Evolutionary conservation across 2,329 filamentous ascomycete genomes (phyloP).

Genomic region (Diplodia corticola): DNA sequence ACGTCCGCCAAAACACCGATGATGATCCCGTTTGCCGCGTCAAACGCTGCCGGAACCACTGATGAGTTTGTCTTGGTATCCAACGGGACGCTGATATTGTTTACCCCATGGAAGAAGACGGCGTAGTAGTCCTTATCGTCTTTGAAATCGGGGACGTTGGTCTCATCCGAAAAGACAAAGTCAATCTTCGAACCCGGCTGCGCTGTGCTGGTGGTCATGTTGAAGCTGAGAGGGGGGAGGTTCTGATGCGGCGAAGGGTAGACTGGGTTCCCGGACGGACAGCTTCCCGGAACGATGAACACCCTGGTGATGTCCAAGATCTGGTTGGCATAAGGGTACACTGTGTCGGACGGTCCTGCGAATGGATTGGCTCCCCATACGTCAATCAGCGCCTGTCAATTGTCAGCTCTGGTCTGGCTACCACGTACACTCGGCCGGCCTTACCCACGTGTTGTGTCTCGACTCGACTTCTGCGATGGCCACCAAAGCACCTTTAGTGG

Average conservation of each 20-base stretch:
- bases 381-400: slow-evolving; percentile 43
- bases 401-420: neutral
- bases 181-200: slow-evolving; percentile 36
- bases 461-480: neutral
- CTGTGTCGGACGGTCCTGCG: slow-evolving; percentile 44
- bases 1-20: slow-evolving; percentile 41
- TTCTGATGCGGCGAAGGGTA: slow-evolving; percentile 42
- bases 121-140: slow-evolving; percentile 39
- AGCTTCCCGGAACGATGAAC: slow-evolving; percentile 37
- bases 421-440: neutral
- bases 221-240: slow-evolving; percentile 36
- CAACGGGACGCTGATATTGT: slow-evolving; percentile 41
- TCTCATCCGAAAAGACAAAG: slow-evolving; percentile 35
- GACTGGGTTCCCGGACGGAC: slow-evolving; percentile 40
- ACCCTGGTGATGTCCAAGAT: slow-evolving; percentile 42
- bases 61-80: slow-evolving; percentile 37
- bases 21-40: slow-evolving; percentile 40
- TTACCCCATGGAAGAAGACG: slow-evolving; percentile 45
- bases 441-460: neutral
- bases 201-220: slow-evolving; percentile 31
- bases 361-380: slow-evolving; percentile 45
- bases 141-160: slow-evolving; percentile 32
- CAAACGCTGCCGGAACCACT: slow-evolving; percentile 40
- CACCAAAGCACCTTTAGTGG: neutral
- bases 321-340: slow-evolving; percentile 47